phyloP scores from a whole-genome alignment of 2,329 filamentous ascomycete genomes.

The Curvularia sp. region DNA sequence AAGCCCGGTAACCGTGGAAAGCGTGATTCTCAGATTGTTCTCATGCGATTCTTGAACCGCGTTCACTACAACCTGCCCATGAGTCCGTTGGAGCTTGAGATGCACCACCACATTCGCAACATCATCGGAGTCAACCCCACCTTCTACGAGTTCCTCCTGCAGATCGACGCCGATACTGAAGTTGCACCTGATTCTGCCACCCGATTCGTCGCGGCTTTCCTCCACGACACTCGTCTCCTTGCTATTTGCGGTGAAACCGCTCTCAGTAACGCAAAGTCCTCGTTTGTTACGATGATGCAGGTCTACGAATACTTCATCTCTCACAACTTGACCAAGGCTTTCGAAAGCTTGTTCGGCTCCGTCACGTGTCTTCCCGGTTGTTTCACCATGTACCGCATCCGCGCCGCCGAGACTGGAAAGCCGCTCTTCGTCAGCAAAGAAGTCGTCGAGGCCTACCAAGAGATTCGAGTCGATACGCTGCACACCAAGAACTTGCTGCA shows the following conservation, averaged over 20 bases:
- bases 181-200: conserved; percentile 89
- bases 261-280: conserved; percentile 89
- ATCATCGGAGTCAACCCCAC: conserved; percentile 98
- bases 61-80: conserved; percentile 97
- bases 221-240: conserved; percentile 91
- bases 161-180: conserved; percentile 97
- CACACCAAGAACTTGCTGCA: conserved; percentile 99
- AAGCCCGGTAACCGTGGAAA: conserved; percentile 94
- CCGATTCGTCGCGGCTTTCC: conserved; percentile 88
- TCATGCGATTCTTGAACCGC: conserved; percentile 99
- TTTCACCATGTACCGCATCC: conserved; percentile 99
- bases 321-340: conserved; percentile 95
- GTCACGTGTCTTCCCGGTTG: conserved; percentile 98
- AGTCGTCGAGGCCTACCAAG: conserved; percentile 84
- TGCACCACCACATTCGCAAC: conserved; percentile 98
- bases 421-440: conserved; percentile 95
- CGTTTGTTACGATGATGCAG: conserved; percentile 98
- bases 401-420: conserved; percentile 91
- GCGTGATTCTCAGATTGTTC: conserved; percentile 97
- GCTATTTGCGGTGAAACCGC: conserved; percentile 94
- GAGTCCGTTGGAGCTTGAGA: conserved; percentile 95
- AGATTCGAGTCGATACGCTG: conserved; percentile 94
- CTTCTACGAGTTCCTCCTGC: conserved; percentile 95
- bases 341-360: conserved; percentile 95
- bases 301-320: conserved; percentile 99